Conservation (phyloP, 2,329 filamentous ascomycete genomes). For the Pseudohalonectria lignicola region DNA sequence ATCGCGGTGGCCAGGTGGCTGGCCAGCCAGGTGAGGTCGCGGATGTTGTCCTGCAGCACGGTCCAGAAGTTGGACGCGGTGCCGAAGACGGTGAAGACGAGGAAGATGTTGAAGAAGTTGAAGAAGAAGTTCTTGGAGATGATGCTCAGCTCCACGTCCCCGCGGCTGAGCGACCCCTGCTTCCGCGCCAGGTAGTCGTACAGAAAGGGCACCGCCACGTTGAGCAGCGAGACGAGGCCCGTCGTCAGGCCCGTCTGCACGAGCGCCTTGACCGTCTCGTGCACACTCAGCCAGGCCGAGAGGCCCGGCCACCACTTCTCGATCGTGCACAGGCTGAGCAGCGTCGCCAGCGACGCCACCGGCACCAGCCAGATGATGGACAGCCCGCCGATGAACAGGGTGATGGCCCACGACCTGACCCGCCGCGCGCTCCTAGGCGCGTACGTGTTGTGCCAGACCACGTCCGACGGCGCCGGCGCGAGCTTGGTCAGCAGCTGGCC, state of each 20-base stretch:
- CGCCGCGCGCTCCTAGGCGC: conserved; percentile 63
- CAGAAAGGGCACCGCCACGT: conserved; percentile 80
- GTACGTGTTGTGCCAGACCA: conserved; percentile 96
- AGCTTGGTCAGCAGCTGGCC: conserved; percentile 75
- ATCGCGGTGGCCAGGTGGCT: conserved; percentile 66
- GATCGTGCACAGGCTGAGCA: conserved; percentile 75
- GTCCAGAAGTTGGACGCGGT: conserved; percentile 68
- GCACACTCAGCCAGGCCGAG: conserved; percentile 53
- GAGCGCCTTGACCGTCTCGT: conserved; percentile 62
- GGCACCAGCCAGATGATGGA: conserved; percentile 83
- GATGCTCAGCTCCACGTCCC: conserved; percentile 85
- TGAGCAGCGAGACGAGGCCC: conserved; percentile 73
- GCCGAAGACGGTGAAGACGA: conserved; percentile 83
- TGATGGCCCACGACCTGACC: conserved; percentile 72
- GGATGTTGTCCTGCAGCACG: conserved; percentile 61
- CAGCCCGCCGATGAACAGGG: conserved; percentile 68
- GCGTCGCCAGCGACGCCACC: conserved; percentile 65
- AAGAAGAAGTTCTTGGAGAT: conserved; percentile 99
- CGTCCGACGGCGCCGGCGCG: conserved; percentile 79
- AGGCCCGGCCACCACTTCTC: conserved; percentile 60
- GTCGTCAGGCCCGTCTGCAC: conserved; percentile 85
- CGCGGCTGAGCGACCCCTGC: conserved; percentile 91
- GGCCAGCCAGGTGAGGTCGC: conserved; percentile 70
- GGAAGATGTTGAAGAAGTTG: conserved; percentile 97
- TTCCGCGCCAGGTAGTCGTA: conserved; percentile 87